phyloP scores from a whole-genome alignment of 139 green algal species.

The Edaphochlamys debaryana region DNA sequence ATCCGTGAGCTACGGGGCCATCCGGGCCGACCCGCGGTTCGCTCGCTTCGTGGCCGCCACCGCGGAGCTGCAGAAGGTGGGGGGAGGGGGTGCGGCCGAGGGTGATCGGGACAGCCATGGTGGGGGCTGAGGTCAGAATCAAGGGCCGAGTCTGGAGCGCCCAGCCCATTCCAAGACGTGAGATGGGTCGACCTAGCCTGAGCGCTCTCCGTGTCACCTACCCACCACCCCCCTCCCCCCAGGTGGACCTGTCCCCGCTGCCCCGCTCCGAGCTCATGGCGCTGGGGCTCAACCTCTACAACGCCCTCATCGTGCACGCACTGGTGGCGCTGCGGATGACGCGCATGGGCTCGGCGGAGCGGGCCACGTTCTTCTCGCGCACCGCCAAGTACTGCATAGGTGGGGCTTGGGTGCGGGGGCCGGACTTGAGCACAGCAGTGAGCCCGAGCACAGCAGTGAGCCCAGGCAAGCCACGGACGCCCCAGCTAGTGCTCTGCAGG shows the following conservation, averaged over 20 bases:
- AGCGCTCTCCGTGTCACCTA: no score
- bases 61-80: slow-evolving; percentile 78
- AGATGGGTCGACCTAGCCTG: no score
- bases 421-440: no score
- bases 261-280: slow-evolving; percentile 71
- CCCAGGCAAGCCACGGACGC: no score
- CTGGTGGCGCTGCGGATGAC: slow-evolving; percentile 59
- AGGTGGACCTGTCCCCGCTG: slow-evolving; percentile 75
- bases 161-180: no score
- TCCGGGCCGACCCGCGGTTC: slow-evolving; percentile 73
- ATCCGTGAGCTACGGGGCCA: slow-evolving; percentile 73
- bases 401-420: slow-evolving; percentile 5
- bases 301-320: slow-evolving; percentile 88
- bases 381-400: slow-evolving; percentile 44
- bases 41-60: slow-evolving; percentile 71
- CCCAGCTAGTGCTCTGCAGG: no score
- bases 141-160: no score
- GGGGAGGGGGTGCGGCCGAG: not conserved
- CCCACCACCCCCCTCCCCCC: not conserved
- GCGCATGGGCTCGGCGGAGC: slow-evolving; percentile 33
- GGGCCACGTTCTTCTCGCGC: slow-evolving; percentile 59
- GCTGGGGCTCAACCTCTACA: slow-evolving; percentile 97
- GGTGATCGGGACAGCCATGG: no score
- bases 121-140: not conserved
- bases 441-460: no score